phyloP scores from a whole-genome alignment of 495 filamentous ascomycete species.

The Terfezia boudieri region DNA sequence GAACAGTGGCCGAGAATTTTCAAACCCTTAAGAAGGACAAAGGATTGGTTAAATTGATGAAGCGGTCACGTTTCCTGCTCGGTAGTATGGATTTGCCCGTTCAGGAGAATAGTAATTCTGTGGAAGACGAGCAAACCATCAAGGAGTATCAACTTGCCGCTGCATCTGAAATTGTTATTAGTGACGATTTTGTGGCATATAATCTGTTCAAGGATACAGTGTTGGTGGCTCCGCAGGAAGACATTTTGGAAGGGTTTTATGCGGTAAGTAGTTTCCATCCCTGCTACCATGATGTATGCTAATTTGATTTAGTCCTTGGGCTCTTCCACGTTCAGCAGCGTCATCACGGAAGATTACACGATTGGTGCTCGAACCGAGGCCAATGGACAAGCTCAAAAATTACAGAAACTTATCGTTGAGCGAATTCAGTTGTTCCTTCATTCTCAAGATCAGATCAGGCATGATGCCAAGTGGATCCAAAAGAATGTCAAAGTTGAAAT shows the following conservation, averaged over 20 bases:
- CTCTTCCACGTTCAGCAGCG: background rate
- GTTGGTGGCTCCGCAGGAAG: slow-evolving; percentile 69
- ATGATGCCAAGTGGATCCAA: slow-evolving; percentile 74
- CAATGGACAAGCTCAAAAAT: slow-evolving; percentile 28
- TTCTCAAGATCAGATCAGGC: slow-evolving; percentile 48
- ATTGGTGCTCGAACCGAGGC: slow-evolving; percentile 27
- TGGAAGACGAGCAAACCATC: slow-evolving; percentile 51
- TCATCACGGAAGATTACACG: slow-evolving; percentile 7
- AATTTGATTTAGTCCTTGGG: slow-evolving; percentile 1
- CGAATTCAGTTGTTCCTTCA: slow-evolving; percentile 72
- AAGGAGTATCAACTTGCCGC: slow-evolving; percentile 52
- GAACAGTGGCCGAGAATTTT: slow-evolving; percentile 49
- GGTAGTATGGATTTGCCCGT: slow-evolving; percentile 51
- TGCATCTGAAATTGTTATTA: slow-evolving; percentile 48
- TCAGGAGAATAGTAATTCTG: slow-evolving; percentile 15
- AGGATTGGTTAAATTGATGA: slow-evolving; percentile 52
- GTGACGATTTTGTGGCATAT: slow-evolving; percentile 72
- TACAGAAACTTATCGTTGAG: slow-evolving; percentile 63
- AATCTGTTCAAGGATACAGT: slow-evolving; percentile 61
- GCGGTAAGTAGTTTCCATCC: slow-evolving; percentile 13
- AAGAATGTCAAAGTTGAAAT: slow-evolving; percentile 57
- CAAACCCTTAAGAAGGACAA: slow-evolving; percentile 52
- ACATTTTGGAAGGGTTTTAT: slow-evolving; percentile 68
- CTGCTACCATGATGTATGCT: background rate
- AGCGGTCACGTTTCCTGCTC: slow-evolving; percentile 48